Evolutionary conservation across 768 basidiomycete genomes (phyloP), one percentile per base, ranked within the genome.

Genomic region (Hericium alpestre): DNA sequence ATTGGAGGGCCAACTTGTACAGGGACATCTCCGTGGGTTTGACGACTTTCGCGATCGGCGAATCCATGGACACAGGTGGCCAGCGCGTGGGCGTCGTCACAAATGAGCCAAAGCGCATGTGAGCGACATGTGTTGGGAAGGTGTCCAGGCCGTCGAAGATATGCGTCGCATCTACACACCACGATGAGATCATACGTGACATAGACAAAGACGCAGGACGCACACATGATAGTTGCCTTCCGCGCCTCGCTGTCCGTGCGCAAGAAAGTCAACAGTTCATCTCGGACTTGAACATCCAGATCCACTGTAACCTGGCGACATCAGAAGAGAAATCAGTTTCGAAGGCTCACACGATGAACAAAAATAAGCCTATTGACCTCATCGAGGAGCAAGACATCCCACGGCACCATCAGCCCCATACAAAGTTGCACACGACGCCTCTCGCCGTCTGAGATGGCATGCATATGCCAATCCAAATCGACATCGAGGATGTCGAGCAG

Each of bases 391-490:
- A 99, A 73, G 27, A 98, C 80, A 63, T 97, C 87, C 92, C 93
- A 99, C 23, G 88, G 84, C 4, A 77, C 78, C 95, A 99, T 98
- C 37, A 99, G 78, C 2, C 96, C 95, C 76, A 95, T 93, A 59
- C 90, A 91, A 37, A 98, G 83, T 70, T 99, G 96, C 4, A 98
- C 92, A 1, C 87, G 72, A 1, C 96, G 81, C 53, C 96, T 80
- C 71, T 98, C 96, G 51, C 96, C 96, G 68, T 99, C 96, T 3
- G 93, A 95, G 58, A 99, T 94, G 58, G 84, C 72, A 66, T 95
- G 91, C 91, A 95, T 94, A 60, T 83, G 90, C 93, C 91, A 99
- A 66, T 93, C 89, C 18, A 97, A 73, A 72, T 99, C 96, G 57
- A 99, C 82, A 67, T 98, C 94, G 46, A 98, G 74, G 58, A 99